Conservation (phyloP, 2,329 filamentous ascomycete genomes). For the Cladosporium sp. region DNA sequence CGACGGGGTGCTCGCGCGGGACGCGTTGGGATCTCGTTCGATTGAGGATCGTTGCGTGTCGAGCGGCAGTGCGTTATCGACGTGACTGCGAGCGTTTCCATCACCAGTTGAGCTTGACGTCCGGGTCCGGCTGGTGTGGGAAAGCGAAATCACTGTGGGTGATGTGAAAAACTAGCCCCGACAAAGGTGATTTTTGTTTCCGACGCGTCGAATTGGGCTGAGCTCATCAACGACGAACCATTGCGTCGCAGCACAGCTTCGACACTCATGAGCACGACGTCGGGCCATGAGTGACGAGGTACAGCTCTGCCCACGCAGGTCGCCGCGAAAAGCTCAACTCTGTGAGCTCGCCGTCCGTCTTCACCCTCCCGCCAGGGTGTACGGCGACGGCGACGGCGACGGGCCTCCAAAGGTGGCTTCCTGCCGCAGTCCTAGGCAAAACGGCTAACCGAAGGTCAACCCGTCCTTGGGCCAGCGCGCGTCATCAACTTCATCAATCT, state of each 20-base stretch:
- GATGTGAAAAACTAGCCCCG: not conserved
- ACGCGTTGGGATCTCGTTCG: not conserved
- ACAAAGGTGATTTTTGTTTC: not conserved
- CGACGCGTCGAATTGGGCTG: not conserved
- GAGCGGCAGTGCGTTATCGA: not conserved
- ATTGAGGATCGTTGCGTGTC: not conserved
- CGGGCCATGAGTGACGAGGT: not conserved
- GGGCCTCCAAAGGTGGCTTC: slow-evolving; percentile 16
- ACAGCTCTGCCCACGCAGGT: not conserved
- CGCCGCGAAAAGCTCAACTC: not conserved
- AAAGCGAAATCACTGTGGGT: not conserved
- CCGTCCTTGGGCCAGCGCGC: slow-evolving; percentile 7
- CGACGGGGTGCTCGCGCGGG: not conserved
- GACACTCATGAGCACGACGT: not conserved
- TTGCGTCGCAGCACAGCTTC: not conserved
- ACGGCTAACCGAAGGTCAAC: slow-evolving; percentile 13
- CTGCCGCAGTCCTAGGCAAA: slow-evolving; percentile 18
- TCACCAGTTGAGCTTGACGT: not conserved
- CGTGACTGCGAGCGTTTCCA: not conserved
- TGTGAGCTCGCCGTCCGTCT: slow-evolving; percentile 1
- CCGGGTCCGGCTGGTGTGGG: not conserved
- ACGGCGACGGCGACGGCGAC: slow-evolving; percentile 18
- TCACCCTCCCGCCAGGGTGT: slow-evolving; percentile 9
- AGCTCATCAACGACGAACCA: not conserved
- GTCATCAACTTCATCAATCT: slow-evolving; percentile 5